These are phyloP conservation scores for Ambrosiella xylebori DNA, from an alignment of 2,329 filamentous ascomycete genomes.

Conservation along the genomic window DNA sequence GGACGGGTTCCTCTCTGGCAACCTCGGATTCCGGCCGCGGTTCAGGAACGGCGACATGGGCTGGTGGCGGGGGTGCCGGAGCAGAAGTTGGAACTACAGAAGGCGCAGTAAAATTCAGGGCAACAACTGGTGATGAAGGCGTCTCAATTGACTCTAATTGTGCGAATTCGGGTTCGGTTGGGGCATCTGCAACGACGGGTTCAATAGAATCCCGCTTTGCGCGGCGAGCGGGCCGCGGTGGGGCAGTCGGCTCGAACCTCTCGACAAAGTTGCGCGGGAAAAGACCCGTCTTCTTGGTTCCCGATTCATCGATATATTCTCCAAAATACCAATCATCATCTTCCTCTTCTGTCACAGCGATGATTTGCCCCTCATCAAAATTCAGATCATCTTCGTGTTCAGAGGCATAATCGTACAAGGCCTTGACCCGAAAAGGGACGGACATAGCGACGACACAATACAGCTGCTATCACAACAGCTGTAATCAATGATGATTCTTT, in stretches of 20 bases:
- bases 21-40: background rate
- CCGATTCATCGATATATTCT: conserved; percentile 63
- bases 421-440: conserved; percentile 76
- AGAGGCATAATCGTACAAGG: conserved; percentile 85
- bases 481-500: background rate
- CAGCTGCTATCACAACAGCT: background rate
- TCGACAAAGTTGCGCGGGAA: conserved; percentile 97
- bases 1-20: background rate
- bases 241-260: conserved; percentile 79
- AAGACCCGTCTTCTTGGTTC: conserved; percentile 63
- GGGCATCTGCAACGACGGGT: conserved; percentile 19
- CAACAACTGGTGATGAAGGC: conserved; percentile 7
- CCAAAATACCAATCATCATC: conserved; percentile 89
- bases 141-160: background rate
- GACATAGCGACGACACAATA: conserved; percentile 9
- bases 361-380: conserved; percentile 72
- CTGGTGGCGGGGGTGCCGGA: conserved; percentile 18
- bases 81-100: conserved; percentile 4
- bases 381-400: conserved; percentile 87
- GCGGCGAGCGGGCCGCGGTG: conserved; percentile 66
- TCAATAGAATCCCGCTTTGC: conserved; percentile 43
- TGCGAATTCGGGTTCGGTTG: conserved; percentile 11
- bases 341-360: conserved; percentile 83
- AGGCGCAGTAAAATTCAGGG: conserved; percentile 10
- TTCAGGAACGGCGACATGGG: background rate